A percentile compares a stretch with the other conserved stretches of the same genome.
Conservation (phyloP, 1,284 basidiomycete genomes). For the Ceratobasidium sp. region DNA sequence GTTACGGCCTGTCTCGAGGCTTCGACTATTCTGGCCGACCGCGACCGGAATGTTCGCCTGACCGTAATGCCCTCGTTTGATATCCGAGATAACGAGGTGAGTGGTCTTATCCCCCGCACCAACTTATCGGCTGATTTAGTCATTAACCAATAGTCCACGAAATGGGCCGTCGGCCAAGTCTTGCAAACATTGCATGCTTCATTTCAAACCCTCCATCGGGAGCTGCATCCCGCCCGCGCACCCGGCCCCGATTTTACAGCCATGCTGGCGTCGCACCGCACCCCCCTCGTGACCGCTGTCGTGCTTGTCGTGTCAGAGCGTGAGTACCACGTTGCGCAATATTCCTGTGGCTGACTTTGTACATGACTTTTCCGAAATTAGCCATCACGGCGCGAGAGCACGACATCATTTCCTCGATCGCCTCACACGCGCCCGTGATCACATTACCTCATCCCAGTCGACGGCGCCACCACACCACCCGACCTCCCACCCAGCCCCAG, state of each 20-base stretch:
- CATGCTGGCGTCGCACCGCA: conserved; percentile 36
- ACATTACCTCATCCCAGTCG: conserved; percentile 36
- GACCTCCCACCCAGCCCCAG: neutral
- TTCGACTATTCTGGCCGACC: conserved; percentile 35
- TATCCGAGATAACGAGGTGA: conserved; percentile 31
- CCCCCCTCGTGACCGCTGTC: conserved; percentile 38
- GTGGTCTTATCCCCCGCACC: conserved; percentile 5
- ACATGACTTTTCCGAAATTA: conserved; percentile 19
- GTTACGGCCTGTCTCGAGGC: conserved; percentile 27
- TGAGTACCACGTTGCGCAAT: conserved; percentile 11
- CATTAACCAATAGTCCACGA: conserved; percentile 8
- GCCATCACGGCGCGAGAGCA: conserved; percentile 37
- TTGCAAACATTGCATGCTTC: conserved; percentile 30
- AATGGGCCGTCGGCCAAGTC: conserved; percentile 15
- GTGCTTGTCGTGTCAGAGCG: conserved; percentile 37
- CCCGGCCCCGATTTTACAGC: conserved; percentile 33
- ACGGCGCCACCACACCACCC: conserved; percentile 35
- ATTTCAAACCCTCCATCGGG: conserved; percentile 33
- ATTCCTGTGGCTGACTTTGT: neutral
- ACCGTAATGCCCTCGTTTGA: conserved; percentile 30
- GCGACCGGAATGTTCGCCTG: conserved; percentile 29
- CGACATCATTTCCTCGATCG: conserved; percentile 32
- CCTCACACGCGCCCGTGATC: conserved; percentile 38
- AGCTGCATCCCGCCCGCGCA: conserved; percentile 30
- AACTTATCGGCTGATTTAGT: neutral